These are phyloP conservation scores for Thermothielavioides terrestris DNA, from an alignment of 495 filamentous ascomycete species.

Conservation along the genomic window DNA sequence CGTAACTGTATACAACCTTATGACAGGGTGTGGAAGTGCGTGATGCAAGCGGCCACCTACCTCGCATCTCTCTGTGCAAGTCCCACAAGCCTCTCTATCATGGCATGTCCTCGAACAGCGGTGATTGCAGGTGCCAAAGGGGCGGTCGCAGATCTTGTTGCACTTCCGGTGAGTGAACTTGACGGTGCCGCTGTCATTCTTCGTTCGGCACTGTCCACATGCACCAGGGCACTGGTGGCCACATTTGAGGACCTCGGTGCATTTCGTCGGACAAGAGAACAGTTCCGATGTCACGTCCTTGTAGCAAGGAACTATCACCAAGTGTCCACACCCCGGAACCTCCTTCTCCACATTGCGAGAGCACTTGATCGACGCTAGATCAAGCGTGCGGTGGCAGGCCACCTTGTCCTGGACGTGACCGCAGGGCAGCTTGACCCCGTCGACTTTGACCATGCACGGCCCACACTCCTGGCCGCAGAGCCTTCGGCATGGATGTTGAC, in stretches of 20 bases:
- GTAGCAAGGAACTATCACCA: slow-evolving; percentile 41
- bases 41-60: slow-evolving; percentile 23
- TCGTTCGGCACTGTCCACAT: slow-evolving; percentile 44
- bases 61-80: slow-evolving; percentile 50
- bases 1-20: no score
- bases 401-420: slow-evolving; percentile 45
- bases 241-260: slow-evolving; percentile 43
- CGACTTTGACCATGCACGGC: slow-evolving; percentile 5
- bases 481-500: slow-evolving; percentile 53
- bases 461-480: slow-evolving; percentile 47
- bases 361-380: slow-evolving; percentile 23
- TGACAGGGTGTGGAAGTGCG: no score
- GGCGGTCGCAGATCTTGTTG: slow-evolving; percentile 42
- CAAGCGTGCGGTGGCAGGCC: slow-evolving; percentile 38
- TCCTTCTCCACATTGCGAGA: slow-evolving; percentile 28
- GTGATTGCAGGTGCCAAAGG: slow-evolving; percentile 51
- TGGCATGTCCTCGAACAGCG: slow-evolving; percentile 25
- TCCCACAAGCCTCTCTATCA: slow-evolving; percentile 38
- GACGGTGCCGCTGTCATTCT: slow-evolving; percentile 16
- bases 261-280: slow-evolving; percentile 42
- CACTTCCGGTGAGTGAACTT: slow-evolving; percentile 42
- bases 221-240: slow-evolving; percentile 50
- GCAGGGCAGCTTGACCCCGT: slow-evolving; percentile 44
- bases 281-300: slow-evolving; percentile 26
- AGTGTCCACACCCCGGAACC: slow-evolving; percentile 49